Conservation (phyloP, 331 rosid species). For the Malus hybrid region DNA sequence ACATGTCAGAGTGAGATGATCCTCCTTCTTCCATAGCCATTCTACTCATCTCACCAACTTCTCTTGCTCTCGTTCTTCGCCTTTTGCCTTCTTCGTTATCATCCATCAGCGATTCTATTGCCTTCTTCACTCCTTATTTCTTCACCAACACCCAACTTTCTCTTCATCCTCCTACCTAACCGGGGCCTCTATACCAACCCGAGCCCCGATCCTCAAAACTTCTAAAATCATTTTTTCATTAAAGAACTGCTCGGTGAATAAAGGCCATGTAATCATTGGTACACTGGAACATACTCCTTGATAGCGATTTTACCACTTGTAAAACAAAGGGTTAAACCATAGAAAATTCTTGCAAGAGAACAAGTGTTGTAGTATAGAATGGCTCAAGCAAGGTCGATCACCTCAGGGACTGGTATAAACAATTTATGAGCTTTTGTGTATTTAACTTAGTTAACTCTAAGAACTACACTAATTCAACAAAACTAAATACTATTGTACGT, state of each 20-base stretch:
- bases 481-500: too few relatives aligned
- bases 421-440: too few relatives aligned
- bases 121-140: conserved; percentile 27
- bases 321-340: too few relatives aligned
- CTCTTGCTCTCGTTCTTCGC: conserved; percentile 37
- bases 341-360: too few relatives aligned
- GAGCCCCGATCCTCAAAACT: conserved; percentile 43
- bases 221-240: conserved; percentile 55
- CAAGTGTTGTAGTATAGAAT: too few relatives aligned
- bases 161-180: conserved; percentile 63
- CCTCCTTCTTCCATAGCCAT: conserved; percentile 40
- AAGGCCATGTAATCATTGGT: conserved; percentile 44
- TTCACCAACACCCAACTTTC: conserved; percentile 47
- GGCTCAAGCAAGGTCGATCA: too few relatives aligned
- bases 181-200: conserved; percentile 50
- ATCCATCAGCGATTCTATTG: conserved; percentile 42
- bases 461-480: too few relatives aligned
- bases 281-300: not conserved
- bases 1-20: conserved; percentile 38
- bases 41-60: conserved; percentile 31
- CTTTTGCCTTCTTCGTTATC: conserved; percentile 35
- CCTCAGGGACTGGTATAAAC: too few relatives aligned
- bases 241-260: conserved; percentile 64
- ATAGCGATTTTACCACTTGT: too few relatives aligned
- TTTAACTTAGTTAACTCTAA: too few relatives aligned